phyloP scores from a whole-genome alignment of 2,329 filamentous ascomycete species.

The Pleurostoma richardsiae region DNA sequence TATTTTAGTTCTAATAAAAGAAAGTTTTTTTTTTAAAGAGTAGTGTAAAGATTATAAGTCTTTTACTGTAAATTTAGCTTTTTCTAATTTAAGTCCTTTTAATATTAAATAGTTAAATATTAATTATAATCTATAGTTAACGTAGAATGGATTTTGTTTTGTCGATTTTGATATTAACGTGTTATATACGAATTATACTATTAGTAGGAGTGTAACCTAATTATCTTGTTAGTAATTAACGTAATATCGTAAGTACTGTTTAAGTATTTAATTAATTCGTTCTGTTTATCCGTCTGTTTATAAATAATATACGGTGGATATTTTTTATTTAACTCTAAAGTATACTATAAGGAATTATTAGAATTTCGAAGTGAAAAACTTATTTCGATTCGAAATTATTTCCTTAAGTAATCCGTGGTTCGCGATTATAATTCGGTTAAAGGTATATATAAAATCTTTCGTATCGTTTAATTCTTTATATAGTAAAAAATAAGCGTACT shows the following conservation, averaged over 20 bases:
- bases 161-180: no score
- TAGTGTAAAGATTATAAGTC: slow-evolving; percentile 5
- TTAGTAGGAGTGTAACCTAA: background rate
- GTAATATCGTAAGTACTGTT: no score
- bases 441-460: background rate
- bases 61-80: slow-evolving; percentile 7
- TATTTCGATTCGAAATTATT: background rate
- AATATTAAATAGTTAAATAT: background rate
- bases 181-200: no score
- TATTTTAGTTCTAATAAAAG: background rate
- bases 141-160: background rate
- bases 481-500: slow-evolving; percentile 1
- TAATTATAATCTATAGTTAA: background rate
- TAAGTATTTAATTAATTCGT: background rate
- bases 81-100: slow-evolving; percentile 3
- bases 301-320: background rate
- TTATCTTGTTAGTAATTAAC: background rate
- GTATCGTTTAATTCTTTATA: background rate
- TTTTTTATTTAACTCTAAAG: background rate
- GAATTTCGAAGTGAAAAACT: background rate
- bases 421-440: background rate
- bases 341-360: background rate
- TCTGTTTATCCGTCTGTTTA: background rate
- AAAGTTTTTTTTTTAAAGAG: slow-evolving; percentile 2
- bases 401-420: background rate